Evolutionary conservation across 2,329 filamentous ascomycete species (phyloP), one percentile per base, ranked within the genome.

Genomic region (Alternaria panax): DNA sequence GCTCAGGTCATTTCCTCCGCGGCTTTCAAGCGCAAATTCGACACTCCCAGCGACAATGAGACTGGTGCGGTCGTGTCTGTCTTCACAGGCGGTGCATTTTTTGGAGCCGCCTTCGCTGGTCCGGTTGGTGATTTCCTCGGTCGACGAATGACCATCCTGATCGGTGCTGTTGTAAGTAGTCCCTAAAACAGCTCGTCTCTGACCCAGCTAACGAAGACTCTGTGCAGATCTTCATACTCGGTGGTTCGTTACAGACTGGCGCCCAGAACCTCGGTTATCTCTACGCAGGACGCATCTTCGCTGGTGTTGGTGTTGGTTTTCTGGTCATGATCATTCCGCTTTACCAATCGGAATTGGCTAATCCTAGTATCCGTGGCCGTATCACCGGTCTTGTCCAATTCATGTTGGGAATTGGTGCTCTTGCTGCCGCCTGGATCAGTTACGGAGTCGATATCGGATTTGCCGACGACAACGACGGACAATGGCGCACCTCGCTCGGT

Each of bases 311-410:
- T 63, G 84, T 89, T 52, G 87, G 87, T 9, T 81, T 87, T 54
- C 78, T 89, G 7, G 83, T 83, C 64, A 89, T 88, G 86, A 86
- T 89, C 62, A 81, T 90, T 36, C 87, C 91, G 2, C 78, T 93
- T 0, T 94, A 93, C 74, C 91, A 93, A 73, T 90, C 90, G 22
- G 92, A 95, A 71, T 84, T 94, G 24, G 88, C 89, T 4, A 92
- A 94, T 73, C 92, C 92, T 1, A 85, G 84, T 58, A 94, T 94
- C 69, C 86, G 92, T 75, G 92, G 91, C 12, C 83, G 88, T 63
- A 85, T 95, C 30, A 93, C 90, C 0, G 86, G 87, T 28, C 81
- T 94, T 4, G 91, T 93, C 75, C 91, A 93, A 69, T 93, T 93
- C 72, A 93, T 93, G 90, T 76, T 94, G 51, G 91, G 91, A 1